Evolutionary conservation across 495 filamentous ascomycete genomes (phyloP).

Genomic region (Daldinia concentrica): DNA sequence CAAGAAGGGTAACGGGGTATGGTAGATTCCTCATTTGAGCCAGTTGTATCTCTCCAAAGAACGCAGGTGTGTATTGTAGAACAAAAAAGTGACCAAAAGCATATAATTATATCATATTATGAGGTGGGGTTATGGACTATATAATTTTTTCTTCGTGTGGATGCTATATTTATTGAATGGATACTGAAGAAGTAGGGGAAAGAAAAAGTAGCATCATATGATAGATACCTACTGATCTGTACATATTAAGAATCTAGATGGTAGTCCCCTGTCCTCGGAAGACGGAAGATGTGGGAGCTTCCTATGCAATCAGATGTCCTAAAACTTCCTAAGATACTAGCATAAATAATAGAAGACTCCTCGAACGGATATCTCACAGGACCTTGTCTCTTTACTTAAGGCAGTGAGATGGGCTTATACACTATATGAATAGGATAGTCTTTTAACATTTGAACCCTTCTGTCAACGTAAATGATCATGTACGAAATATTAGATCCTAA

Average conservation of each 20-base stretch:
- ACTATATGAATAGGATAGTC: background rate
- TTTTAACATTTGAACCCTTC: background rate
- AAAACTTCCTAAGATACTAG: background rate
- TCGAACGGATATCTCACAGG: background rate
- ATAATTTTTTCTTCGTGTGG: conserved; percentile 5
- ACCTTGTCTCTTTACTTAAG: background rate
- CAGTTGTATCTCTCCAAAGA: conserved; percentile 3
- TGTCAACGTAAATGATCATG: background rate
- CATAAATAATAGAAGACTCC: conserved; percentile 8
- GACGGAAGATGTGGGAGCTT: conserved; percentile 3
- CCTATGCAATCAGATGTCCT: background rate
- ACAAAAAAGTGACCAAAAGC: background rate
- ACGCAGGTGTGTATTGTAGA: conserved; percentile 5
- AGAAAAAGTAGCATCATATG: conserved; percentile 15
- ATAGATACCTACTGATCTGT: no score
- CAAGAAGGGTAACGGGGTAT: conserved; percentile 24
- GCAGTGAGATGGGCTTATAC: background rate
- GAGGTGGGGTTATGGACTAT: conserved; percentile 26
- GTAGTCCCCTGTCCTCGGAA: conserved; percentile 18
- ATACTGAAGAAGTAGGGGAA: conserved; percentile 26
- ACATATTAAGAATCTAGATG: conserved; percentile 9
- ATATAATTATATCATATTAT: conserved; percentile 8
- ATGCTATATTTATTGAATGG: conserved; percentile 24
- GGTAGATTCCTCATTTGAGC: conserved; percentile 40
- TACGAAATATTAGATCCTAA: background rate